Conservation (phyloP, 192 early-diverging fungal genomes). For the Linnemannia hyalina region DNA sequence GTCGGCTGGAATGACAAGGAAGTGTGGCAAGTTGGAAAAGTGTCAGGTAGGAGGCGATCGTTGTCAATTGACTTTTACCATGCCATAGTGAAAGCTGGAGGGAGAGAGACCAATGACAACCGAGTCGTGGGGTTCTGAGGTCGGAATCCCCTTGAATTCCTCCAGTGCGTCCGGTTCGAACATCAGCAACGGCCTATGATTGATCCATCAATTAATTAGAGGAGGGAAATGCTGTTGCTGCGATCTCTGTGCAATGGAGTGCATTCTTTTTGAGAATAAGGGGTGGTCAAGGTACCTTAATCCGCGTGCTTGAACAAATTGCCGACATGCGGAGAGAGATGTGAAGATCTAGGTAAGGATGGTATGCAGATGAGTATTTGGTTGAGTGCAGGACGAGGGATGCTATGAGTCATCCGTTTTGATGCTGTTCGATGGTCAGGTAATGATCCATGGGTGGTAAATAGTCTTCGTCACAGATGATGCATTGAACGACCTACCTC, state of each 20-base stretch:
- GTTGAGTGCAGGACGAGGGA: too few relatives aligned
- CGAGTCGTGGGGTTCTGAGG: slow-evolving; percentile 70
- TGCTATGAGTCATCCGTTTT: too few relatives aligned
- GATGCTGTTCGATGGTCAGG: too few relatives aligned
- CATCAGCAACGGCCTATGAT: slow-evolving; percentile 77
- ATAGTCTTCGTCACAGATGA: not conserved
- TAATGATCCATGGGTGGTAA: not conserved
- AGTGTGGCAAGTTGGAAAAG: not conserved
- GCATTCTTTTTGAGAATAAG: not conserved
- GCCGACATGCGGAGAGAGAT: slow-evolving; percentile 82
- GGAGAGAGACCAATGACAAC: slow-evolving; percentile 91
- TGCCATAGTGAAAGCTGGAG: slow-evolving; percentile 74
- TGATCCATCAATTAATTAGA: not conserved
- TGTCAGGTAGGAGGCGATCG: not conserved
- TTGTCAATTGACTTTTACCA: slow-evolving; percentile 42
- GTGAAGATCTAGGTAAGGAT: slow-evolving; percentile 74
- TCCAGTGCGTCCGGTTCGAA: slow-evolving; percentile 78
- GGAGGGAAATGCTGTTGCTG: not conserved
- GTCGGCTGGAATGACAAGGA: not conserved
- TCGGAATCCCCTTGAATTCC: slow-evolving; percentile 76
- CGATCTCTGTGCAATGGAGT: too few relatives aligned
- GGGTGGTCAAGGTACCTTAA: slow-evolving; percentile 51
- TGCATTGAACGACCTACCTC: slow-evolving; percentile 57
- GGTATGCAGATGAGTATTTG: not conserved
- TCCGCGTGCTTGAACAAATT: slow-evolving; percentile 63